Conservation (phyloP, 2,329 filamentous ascomycete genomes). For the Venturia oleaginea region DNA sequence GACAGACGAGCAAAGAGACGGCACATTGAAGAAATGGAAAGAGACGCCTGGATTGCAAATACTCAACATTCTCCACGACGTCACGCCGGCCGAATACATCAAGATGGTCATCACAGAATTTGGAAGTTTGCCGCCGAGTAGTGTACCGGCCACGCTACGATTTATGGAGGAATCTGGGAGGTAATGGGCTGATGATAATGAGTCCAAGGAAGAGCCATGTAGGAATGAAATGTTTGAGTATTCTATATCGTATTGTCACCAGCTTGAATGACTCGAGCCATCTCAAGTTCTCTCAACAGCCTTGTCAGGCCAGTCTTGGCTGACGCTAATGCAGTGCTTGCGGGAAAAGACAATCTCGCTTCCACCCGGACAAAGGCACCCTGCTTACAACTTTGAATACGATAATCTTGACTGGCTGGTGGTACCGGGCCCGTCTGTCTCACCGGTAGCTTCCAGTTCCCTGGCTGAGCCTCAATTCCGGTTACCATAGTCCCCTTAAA, state of each 20-base stretch:
- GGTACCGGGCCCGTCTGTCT: neutral
- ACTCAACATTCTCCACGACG: slow-evolving; percentile 78
- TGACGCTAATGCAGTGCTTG: neutral
- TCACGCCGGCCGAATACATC: slow-evolving; percentile 79
- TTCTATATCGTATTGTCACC: neutral
- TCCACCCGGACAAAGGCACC: neutral
- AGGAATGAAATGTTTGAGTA: slow-evolving; percentile 5
- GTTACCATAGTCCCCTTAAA: neutral
- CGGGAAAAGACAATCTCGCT: neutral
- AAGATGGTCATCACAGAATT: slow-evolving; percentile 87
- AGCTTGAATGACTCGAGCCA: neutral
- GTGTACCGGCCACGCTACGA: slow-evolving; percentile 66
- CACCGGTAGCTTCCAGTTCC: neutral
- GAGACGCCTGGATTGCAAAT: slow-evolving; percentile 42
- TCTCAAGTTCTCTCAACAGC: neutral
- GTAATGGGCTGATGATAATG: neutral
- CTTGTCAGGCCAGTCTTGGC: neutral
- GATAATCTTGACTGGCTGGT: neutral
- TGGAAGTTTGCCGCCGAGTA: slow-evolving; percentile 75
- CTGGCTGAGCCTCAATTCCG: neutral
- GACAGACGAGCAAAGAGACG: slow-evolving; percentile 10
- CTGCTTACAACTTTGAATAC: neutral
- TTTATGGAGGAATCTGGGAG: slow-evolving; percentile 24
- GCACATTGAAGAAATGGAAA: slow-evolving; percentile 25
- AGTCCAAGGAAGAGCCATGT: neutral